Conservation (phyloP, 2,329 filamentous ascomycete species). For the Capronia epimyces region DNA sequence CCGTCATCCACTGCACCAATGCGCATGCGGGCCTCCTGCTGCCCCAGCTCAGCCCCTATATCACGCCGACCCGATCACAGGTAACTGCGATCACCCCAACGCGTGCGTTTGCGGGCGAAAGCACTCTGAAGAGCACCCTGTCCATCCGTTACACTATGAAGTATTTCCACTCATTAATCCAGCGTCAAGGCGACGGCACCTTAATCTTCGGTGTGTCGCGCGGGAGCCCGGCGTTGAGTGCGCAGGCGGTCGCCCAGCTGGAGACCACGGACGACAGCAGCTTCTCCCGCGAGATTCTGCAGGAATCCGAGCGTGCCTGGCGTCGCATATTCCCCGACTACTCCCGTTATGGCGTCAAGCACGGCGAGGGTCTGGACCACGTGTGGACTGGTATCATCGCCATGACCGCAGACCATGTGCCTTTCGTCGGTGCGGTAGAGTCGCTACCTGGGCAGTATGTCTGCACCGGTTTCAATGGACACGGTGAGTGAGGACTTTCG, state of each 20-base stretch:
- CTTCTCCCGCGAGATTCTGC: constrained; percentile 39
- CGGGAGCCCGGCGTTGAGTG: constrained; percentile 39
- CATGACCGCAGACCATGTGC: constrained; percentile 45
- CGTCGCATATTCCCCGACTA: constrained; percentile 34
- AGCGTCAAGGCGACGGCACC: constrained; percentile 41
- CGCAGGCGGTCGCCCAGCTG: constrained; percentile 30
- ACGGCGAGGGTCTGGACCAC: constrained; percentile 44
- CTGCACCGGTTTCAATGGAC: constrained; percentile 49
- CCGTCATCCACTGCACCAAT: constrained; percentile 57
- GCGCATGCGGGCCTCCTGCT: constrained; percentile 50
- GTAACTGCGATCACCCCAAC: constrained; percentile 43
- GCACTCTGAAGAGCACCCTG: constrained; percentile 39
- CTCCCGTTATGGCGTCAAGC: constrained; percentile 18
- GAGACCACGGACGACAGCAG: constrained; percentile 39
- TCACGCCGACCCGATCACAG: constrained; percentile 44
- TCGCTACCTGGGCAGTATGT: constrained; percentile 43
- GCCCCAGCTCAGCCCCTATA: constrained; percentile 35
- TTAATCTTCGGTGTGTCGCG: constrained; percentile 42
- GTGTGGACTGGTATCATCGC: constrained; percentile 47
- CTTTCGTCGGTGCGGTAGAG: constrained; percentile 43
- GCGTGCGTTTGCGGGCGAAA: constrained; percentile 34
- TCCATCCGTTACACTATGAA: constrained; percentile 44
- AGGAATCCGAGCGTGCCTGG: constrained; percentile 38
- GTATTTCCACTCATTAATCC: constrained; percentile 49
- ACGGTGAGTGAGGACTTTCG: constrained; percentile 29